Conservation (phyloP, 2,329 filamentous ascomycete genomes). For the Fonsecaea erecta region DNA sequence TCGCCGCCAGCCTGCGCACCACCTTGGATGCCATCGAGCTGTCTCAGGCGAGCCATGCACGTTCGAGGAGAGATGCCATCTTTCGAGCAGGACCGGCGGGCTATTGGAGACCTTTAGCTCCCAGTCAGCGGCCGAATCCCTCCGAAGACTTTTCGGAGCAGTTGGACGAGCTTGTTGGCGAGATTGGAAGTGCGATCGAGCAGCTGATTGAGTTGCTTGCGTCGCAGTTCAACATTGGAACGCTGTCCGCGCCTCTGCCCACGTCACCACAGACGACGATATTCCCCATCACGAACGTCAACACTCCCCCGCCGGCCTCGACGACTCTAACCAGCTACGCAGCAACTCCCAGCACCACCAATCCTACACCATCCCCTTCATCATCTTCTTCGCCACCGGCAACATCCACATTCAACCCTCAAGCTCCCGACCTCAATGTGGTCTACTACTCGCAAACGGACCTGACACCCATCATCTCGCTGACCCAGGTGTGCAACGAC, state of each 20-base stretch:
- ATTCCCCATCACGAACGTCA: slow-evolving; percentile 18
- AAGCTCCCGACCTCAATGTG: slow-evolving; percentile 29
- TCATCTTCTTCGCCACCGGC: not conserved
- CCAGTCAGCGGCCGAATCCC: slow-evolving; percentile 9
- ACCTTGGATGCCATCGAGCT: slow-evolving; percentile 16
- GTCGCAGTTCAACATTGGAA: slow-evolving; percentile 19
- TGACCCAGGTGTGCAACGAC: slow-evolving; percentile 38
- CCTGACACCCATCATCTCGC: slow-evolving; percentile 31
- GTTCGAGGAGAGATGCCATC: slow-evolving; percentile 7
- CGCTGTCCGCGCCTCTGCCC: not conserved
- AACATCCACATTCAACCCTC: slow-evolving; percentile 27
- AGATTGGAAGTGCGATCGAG: slow-evolving; percentile 21
- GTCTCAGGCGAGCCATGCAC: slow-evolving; percentile 15
- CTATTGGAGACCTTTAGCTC: slow-evolving; percentile 22
- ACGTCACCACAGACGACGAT: slow-evolving; percentile 8
- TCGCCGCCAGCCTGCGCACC: slow-evolving; percentile 14
- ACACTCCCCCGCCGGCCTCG: not conserved
- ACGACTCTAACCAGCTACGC: not conserved
- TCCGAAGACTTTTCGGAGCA: slow-evolving; percentile 18
- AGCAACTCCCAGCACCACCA: not conserved
- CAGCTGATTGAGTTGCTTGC: slow-evolving; percentile 20
- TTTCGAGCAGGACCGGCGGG: slow-evolving; percentile 4
- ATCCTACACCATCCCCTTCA: not conserved
- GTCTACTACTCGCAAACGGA: slow-evolving; percentile 41
- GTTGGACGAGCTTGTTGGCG: slow-evolving; percentile 11